Evolutionary conservation across 2,329 filamentous ascomycete species (phyloP), one percentile per base, ranked within the genome.

Genomic region (Colletotrichum theobromicola): DNA sequence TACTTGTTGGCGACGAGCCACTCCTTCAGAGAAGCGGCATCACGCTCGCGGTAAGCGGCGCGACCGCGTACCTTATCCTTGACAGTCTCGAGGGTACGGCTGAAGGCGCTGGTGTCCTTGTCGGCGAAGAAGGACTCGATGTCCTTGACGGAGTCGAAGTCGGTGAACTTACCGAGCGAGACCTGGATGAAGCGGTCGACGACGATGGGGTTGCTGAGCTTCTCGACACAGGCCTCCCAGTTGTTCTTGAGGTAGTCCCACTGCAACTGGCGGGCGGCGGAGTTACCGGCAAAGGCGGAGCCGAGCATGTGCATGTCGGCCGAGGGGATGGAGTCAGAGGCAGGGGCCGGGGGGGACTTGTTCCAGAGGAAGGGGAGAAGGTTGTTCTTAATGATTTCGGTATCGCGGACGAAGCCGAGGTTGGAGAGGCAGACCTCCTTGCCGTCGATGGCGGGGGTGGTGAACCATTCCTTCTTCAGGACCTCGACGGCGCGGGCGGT

Each of bases 261-360:
- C 72, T 97, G 90, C 58, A 93, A 87, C 58, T 88, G 85, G n/a
- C 96, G 93, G 4, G 92, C 93, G 75, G 91, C 89, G 10, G 92
- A 87, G 85, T 98, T 98, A 76, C 86, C 88, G 5, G 94, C 92
- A 32, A 99, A 86, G 2, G 92, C 90, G 63, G 89, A 87, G n/a
- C 93, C 93, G 34, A 95, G 93, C 15, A 93, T 93, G 86, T 98
- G 96, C 84, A 97, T 91, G 83, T 99, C 97, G 80, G 95, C 96
- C 15, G 93, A 90, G 12, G 95, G 92, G 30, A 98, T 94, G n/a
- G 94, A 85, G 76, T 90, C 87, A 37, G 85, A 85, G n/a, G 85
- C 82, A 5, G 82, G 80, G 1, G 84, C 82, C 2, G 89, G 88
- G 2, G 89, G 89, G 2, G 88, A 87, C 37, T 84, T 89, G 82